A percentile compares a stretch with the other conserved stretches of the same genome.
Conservation (phyloP, 805 yeast species). For the Saccharomycopsis guyanensis region DNA sequence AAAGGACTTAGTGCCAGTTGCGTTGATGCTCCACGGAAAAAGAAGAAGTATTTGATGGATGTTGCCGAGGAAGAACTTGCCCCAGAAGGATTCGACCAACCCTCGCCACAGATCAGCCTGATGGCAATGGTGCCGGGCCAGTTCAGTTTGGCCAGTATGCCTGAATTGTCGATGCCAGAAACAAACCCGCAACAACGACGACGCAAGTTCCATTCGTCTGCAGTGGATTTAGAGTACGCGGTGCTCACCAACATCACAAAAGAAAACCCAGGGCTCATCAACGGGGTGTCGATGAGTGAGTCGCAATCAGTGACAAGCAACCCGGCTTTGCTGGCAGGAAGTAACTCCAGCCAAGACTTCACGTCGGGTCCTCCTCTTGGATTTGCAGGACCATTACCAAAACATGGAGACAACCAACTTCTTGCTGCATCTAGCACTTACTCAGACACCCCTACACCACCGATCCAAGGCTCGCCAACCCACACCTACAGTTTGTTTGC, state of each 20-base stretch:
- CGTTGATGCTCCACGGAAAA: slow-evolving; percentile 83
- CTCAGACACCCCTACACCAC: slow-evolving; percentile 14
- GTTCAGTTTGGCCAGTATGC: not conserved
- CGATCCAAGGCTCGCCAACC: not conserved
- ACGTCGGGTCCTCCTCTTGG: not conserved
- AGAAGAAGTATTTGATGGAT: slow-evolving; percentile 71
- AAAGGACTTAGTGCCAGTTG: slow-evolving; percentile 66
- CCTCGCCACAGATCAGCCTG: not conserved
- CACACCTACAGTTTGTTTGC: slow-evolving; percentile 5
- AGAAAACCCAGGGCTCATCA: slow-evolving; percentile 25
- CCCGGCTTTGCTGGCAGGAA: not conserved
- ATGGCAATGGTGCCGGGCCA: not conserved
- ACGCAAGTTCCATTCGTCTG: slow-evolving; percentile 51
- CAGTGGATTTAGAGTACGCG: slow-evolving; percentile 68
- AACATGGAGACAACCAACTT: not conserved
- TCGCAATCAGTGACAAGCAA: slow-evolving; percentile 1
- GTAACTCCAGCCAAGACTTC: not conserved
- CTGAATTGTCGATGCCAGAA: not conserved
- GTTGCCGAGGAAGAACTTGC: slow-evolving; percentile 32
- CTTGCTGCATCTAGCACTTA: not conserved
- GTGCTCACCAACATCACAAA: slow-evolving; percentile 59
- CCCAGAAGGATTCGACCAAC: not conserved
- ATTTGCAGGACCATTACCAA: too few species aligned
- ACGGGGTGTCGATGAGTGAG: slow-evolving; percentile 11
- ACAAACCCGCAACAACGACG: slow-evolving; percentile 8